Percentiles rank a stretch among this genome's conserved stretches.
These are phyloP conservation scores for Acidiella bohemica DNA, from an alignment of 495 filamentous ascomycete genomes.

Conservation along the genomic window DNA sequence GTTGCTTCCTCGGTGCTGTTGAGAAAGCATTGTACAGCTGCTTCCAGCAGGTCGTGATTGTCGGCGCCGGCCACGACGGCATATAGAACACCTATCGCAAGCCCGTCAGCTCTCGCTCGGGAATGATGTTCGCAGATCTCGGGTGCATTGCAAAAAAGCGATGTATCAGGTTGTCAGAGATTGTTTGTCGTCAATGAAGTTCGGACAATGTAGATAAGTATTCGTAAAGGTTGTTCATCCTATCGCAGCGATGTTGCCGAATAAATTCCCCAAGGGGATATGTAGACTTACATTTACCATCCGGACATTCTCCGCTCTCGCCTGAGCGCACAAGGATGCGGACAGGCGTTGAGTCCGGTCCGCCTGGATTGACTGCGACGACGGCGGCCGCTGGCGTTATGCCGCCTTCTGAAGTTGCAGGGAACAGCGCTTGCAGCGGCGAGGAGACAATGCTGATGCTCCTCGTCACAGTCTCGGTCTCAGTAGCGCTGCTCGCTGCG, in stretches of 20 bases:
- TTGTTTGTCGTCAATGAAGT: slow-evolving; percentile 62
- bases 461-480: slow-evolving; percentile 16
- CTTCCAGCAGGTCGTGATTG: slow-evolving; percentile 34
- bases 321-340: slow-evolving; percentile 68
- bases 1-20: slow-evolving; percentile 24
- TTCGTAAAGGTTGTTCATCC: slow-evolving; percentile 64
- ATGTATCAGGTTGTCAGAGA: slow-evolving; percentile 81
- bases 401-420: slow-evolving; percentile 55
- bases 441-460: slow-evolving; percentile 56
- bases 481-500: slow-evolving; percentile 16
- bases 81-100: slow-evolving; percentile 58
- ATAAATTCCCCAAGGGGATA: slow-evolving; percentile 18
- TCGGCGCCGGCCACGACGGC: slow-evolving; percentile 35
- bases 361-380: slow-evolving; percentile 49
- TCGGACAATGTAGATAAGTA: slow-evolving; percentile 99
- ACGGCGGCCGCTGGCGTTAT: slow-evolving; percentile 62
- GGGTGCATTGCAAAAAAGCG: slow-evolving; percentile 10
- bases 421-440: slow-evolving; percentile 52
- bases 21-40: slow-evolving; percentile 44
- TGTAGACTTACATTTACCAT: slow-evolving; percentile 67
- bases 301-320: slow-evolving; percentile 79
- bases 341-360: slow-evolving; percentile 39
- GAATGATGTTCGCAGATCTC: slow-evolving; percentile 19
- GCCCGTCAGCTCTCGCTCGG: slow-evolving; percentile 34
- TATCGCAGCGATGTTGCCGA: slow-evolving; percentile 35